phyloP scores from a whole-genome alignment of 495 filamentous ascomycete genomes.

The Xylaria grammica region DNA sequence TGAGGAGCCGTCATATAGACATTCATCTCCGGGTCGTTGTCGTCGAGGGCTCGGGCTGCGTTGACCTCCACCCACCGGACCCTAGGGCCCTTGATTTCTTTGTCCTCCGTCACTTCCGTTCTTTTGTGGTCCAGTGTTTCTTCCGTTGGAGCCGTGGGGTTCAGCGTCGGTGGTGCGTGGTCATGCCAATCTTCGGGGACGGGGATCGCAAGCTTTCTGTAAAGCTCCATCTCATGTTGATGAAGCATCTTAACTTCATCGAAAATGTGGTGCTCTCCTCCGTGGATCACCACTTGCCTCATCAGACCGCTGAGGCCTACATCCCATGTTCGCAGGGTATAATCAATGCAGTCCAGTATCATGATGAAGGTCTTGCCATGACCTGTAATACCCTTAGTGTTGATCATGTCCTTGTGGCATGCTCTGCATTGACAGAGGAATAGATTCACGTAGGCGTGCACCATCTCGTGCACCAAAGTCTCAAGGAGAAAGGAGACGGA shows the following conservation, averaged over 20 bases:
- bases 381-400: neutral
- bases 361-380: neutral
- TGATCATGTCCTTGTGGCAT: neutral
- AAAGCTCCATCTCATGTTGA: no score
- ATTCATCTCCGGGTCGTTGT: neutral
- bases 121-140: no score
- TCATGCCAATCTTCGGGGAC: no score
- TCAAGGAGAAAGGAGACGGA: no score
- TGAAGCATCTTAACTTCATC: no score
- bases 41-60: neutral
- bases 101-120: neutral
- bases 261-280: no score
- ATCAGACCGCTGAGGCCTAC: neutral
- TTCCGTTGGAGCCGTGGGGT: no score
- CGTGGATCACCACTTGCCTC: no score
- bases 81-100: neutral
- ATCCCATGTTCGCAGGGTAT: neutral
- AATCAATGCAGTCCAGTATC: constrained; percentile 11
- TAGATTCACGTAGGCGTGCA: neutral
- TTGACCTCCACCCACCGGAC: neutral
- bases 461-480: constrained; percentile 16
- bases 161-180: no score
- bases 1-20: neutral
- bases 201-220: no score
- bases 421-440: neutral